A percentile compares a stretch with the other conserved stretches of the same genome.
phyloP scores from a whole-genome alignment of 371 early-diverging fungal genomes.

The Phascolomyces articulosus region DNA sequence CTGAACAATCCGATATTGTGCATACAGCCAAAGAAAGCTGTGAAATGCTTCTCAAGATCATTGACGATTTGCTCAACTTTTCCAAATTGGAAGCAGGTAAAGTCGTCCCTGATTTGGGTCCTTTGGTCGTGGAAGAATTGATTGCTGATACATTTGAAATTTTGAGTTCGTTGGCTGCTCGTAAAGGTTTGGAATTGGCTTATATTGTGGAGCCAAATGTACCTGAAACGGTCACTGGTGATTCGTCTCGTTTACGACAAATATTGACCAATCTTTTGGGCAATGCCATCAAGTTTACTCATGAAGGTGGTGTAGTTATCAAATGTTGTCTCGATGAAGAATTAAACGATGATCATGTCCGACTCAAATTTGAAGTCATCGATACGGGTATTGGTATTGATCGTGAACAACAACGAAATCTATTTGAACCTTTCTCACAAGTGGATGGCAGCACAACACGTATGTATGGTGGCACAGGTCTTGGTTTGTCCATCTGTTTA shows the following conservation, averaged over 20 bases:
- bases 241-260: constrained; percentile 50
- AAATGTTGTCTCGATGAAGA: constrained; percentile 40
- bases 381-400: constrained; percentile 70
- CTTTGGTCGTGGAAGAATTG: constrained; percentile 56
- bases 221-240: constrained; percentile 43
- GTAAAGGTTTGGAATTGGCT: constrained; percentile 54
- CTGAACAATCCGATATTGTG: constrained; percentile 63
- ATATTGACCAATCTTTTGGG: constrained; percentile 54
- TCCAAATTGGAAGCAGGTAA: constrained; percentile 60
- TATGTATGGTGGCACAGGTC: constrained; percentile 68
- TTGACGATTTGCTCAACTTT: constrained; percentile 55
- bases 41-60: constrained; percentile 53
- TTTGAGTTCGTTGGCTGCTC: constrained; percentile 50
- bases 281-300: constrained; percentile 73
- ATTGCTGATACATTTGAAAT: constrained; percentile 58
- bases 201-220: constrained; percentile 54
- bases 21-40: constrained; percentile 63
- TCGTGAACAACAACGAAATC: constrained; percentile 47
- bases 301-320: constrained; percentile 59
- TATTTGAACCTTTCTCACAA: constrained; percentile 69
- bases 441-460: constrained; percentile 62
- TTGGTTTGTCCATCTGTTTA: constrained; percentile 64
- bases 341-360: constrained; percentile 15
- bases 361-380: constrained; percentile 54
- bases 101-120: constrained; percentile 48